These are phyloP conservation scores for Pisolithus microcarpus DNA, from an alignment of 768 basidiomycete genomes.

Conservation along the genomic window DNA sequence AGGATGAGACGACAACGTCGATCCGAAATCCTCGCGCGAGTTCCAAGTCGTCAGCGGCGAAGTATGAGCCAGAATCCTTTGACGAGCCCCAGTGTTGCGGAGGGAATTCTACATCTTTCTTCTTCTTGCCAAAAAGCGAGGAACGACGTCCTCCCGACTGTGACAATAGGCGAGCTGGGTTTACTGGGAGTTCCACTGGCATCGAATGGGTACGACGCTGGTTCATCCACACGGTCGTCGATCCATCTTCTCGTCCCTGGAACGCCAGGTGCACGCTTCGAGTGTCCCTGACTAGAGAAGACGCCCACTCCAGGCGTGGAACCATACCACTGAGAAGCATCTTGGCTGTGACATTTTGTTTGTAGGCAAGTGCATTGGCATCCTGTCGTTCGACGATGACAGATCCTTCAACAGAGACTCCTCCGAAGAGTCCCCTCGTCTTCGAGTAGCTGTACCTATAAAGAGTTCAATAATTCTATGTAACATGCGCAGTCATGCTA, in stretches of 20 bases:
- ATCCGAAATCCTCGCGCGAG: conserved; percentile 9
- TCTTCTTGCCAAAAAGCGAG: conserved; percentile 37
- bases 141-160: conserved; percentile 23
- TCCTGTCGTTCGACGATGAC: conserved; percentile 93
- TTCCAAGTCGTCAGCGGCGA: conserved; percentile 27
- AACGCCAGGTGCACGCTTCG: conserved; percentile 60
- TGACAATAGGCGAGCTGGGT: conserved; percentile 29
- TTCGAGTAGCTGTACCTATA: conserved; percentile 84
- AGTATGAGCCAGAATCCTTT: conserved; percentile 50
- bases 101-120: conserved; percentile 48
- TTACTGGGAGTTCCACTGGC: conserved; percentile 5
- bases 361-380: conserved; percentile 80
- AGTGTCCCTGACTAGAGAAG: conserved; percentile 67
- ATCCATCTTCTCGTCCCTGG: conserved; percentile 68
- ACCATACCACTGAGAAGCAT: conserved; percentile 75
- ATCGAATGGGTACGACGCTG: conserved; percentile 49
- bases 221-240: conserved; percentile 37
- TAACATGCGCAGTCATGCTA: not conserved
- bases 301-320: conserved; percentile 72
- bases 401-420: conserved; percentile 81
- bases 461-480: not conserved
- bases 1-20: conserved; percentile 19
- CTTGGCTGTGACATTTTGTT: conserved; percentile 63
- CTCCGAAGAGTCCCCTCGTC: conserved; percentile 90
- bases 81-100: conserved; percentile 55